A percentile compares a stretch with the other conserved stretches of the same genome.
These are phyloP conservation scores for Schizochytrium sp. DNA, from an alignment of 108 stramenopile species.

Conservation along the genomic window DNA sequence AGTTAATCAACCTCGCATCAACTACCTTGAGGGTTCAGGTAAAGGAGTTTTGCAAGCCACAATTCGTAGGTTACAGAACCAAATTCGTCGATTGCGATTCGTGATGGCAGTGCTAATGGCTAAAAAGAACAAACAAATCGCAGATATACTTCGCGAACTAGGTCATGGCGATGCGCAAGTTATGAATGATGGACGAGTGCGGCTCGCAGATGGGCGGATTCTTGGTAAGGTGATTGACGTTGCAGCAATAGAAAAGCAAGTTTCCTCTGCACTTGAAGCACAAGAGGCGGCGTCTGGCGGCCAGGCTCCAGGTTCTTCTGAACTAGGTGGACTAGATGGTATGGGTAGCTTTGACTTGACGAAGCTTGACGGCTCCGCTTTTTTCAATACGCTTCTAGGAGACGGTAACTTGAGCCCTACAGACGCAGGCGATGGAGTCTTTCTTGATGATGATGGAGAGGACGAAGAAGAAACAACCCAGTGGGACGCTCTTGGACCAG, in stretches of 20 bases:
- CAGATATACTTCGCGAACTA: slow-evolving; percentile 40
- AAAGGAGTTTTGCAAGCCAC: slow-evolving; percentile 21
- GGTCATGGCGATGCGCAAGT: neutral
- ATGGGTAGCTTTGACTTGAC: slow-evolving; percentile 17
- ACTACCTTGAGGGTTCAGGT: slow-evolving; percentile 55
- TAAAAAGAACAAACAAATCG: slow-evolving; percentile 59
- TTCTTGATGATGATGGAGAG: neutral
- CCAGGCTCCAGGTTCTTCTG: neutral
- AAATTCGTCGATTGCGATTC: slow-evolving; percentile 20
- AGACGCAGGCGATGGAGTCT: neutral
- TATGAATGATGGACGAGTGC: slow-evolving; percentile 55
- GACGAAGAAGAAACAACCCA: neutral
- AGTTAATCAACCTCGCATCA: slow-evolving; percentile 63
- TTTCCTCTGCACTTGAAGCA: neutral
- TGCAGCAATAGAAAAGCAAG: slow-evolving; percentile 42
- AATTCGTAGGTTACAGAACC: neutral
- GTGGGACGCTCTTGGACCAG: neutral
- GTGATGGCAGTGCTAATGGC: neutral
- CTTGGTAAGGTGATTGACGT: slow-evolving; percentile 27
- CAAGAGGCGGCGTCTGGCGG: neutral
- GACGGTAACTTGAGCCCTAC: neutral
- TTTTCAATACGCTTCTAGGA: neutral
- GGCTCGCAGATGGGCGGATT: neutral
- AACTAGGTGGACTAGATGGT: neutral
- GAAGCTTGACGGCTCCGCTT: neutral